Conservation (phyloP, 345 rosid species). For the Boechera stricta region DNA sequence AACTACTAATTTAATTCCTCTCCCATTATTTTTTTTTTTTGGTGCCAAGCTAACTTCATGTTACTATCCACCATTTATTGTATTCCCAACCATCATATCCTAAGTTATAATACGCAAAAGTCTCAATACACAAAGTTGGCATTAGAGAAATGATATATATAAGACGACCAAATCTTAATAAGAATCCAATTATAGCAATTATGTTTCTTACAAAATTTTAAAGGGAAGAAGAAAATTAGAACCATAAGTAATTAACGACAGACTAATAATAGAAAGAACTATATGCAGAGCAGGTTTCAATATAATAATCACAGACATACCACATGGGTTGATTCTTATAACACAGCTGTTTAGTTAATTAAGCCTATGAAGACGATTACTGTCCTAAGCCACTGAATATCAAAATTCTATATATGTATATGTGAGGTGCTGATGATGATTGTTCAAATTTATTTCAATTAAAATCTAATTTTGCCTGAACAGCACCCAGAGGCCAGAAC, state of each 20-base stretch:
- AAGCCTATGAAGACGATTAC: conserved; percentile 42
- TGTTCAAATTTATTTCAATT: conserved; percentile 15
- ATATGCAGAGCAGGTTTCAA: conserved; percentile 39
- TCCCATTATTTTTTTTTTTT: no score
- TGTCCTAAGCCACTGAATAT: conserved; percentile 45
- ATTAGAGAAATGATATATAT: not conserved
- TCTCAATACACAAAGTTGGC: not conserved
- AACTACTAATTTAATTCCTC: not conserved
- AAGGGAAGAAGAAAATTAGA: conserved; percentile 3
- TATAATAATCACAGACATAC: conserved; percentile 43
- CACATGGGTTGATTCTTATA: conserved; percentile 49
- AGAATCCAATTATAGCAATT: conserved; percentile 30
- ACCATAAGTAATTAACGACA: conserved; percentile 33
- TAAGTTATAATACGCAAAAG: not conserved
- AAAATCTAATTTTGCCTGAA: conserved; percentile 21
- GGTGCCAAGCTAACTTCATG: not conserved
- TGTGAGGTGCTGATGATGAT: conserved; percentile 35
- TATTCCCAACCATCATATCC: not conserved
- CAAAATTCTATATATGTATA: not conserved
- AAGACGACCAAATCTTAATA: conserved; percentile 29
- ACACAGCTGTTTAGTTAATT: conserved; percentile 49
- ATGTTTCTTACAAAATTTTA: not conserved
- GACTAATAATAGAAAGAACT: conserved; percentile 38
- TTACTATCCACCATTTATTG: not conserved
- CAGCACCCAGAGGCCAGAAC: conserved; percentile 4